Percentiles rank a stretch among this genome's conserved stretches.
Evolutionary conservation across 1,284 basidiomycete genomes (phyloP).

Genomic region (Rhodofomes roseus): DNA sequence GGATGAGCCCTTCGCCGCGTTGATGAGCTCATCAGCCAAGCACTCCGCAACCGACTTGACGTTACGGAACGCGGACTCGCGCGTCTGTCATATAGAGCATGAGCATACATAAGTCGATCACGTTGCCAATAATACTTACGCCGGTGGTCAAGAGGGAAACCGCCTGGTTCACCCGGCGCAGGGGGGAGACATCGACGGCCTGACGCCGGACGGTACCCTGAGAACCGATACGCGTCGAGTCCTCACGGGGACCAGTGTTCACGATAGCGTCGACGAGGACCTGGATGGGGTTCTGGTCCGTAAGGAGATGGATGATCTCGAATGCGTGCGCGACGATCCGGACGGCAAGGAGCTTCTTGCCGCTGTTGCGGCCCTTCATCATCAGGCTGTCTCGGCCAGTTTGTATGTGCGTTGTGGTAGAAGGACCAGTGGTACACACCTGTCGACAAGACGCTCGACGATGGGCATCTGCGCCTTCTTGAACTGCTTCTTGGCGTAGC

Average conservation of each 20-base stretch:
- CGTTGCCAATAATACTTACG: slow-evolving; percentile 47
- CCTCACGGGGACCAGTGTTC: slow-evolving; percentile 99
- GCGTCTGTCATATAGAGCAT: slow-evolving; percentile 56
- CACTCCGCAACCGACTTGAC: slow-evolving; percentile 99
- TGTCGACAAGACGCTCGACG: slow-evolving; percentile 98
- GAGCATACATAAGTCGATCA: background rate
- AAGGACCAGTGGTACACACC: slow-evolving; percentile 47
- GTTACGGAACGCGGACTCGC: slow-evolving; percentile 99
- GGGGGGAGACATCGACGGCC: slow-evolving; percentile 99
- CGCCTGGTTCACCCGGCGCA: slow-evolving; percentile 98
- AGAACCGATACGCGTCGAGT: slow-evolving; percentile 99
- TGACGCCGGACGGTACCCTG: slow-evolving; percentile 99
- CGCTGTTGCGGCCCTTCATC: slow-evolving; percentile 99
- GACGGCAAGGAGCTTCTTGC: slow-evolving; percentile 99
- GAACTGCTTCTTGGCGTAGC: slow-evolving; percentile 99
- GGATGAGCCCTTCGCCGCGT: slow-evolving; percentile 99
- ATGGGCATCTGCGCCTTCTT: slow-evolving; percentile 99
- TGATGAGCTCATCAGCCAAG: slow-evolving; percentile 99
- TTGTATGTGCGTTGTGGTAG: background rate
- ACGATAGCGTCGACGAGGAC: slow-evolving; percentile 97
- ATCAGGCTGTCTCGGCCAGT: slow-evolving; percentile 64
- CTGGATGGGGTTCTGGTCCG: slow-evolving; percentile 99
- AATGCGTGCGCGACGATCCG: slow-evolving; percentile 99
- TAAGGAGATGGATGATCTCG: slow-evolving; percentile 99
- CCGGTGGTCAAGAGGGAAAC: slow-evolving; percentile 94